Evolutionary conservation across 768 basidiomycete species (phyloP), one percentile per base, ranked within the genome.

Genomic region (Macrocybe gigantea): DNA sequence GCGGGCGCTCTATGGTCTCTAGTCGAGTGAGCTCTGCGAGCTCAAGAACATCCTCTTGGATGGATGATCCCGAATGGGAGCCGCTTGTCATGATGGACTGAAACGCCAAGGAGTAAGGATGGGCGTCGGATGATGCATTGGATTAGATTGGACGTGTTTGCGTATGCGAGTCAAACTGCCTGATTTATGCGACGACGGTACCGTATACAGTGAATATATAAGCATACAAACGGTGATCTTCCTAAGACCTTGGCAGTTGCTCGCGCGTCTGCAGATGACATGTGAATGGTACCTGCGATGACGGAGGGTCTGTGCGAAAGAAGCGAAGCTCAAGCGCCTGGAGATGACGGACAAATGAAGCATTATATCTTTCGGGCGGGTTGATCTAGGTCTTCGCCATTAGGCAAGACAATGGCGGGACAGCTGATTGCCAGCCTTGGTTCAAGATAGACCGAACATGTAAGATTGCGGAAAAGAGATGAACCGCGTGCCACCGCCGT

Each of bases 301-400:
- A 44, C 36, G 43, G 45, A 41, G 44, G 50, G 47, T 55, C 62
- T 79, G 75, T 78, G 57, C 69, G 76, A 74, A 68, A 68, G 71
- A 75, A 76, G 78, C 77, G 78, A 79, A 79, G 77, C 74, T 65
- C 68, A 49, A 56, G 54, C 32, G 51, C 54, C 54, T 57, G 53
- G 48, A 51, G 52, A 46, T 52, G 58, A 51, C 50, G 52, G 41
- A 60, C 59, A 58, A 49, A 49, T 55, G 49, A 65, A 73, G 85
- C 85, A 89, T 88, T 88, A 85, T 80, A 79, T 78, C 78, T 75
- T 69, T 77, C 80, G 44, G 51, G 47, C 52, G 65, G 65, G 67
- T 60, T 64, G 10, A 33, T 88, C 80, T 88, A 63, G 84, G 81
- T 84, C 80, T 72, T 76, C 74, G 80, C 86, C 86, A 89, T 90